Evolutionary conservation across 2,329 filamentous ascomycete genomes (phyloP).

Genomic region (Fusarium sp.): DNA sequence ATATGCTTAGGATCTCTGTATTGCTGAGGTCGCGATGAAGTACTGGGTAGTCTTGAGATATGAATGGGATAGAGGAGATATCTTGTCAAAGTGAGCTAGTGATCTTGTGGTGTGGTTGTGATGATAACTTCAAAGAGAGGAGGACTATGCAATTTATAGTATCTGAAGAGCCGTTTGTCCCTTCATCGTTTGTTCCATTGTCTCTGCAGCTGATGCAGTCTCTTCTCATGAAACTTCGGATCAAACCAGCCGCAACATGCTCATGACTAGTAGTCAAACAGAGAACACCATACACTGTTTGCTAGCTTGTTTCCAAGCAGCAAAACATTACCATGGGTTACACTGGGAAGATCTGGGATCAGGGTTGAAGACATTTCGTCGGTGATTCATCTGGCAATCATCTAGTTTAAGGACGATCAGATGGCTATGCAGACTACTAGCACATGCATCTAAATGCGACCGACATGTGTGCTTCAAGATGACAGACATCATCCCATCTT

Average conservation of each 20-base stretch:
- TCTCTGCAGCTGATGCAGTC: not conserved
- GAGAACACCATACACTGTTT: conserved; percentile 9
- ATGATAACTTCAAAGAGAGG: not conserved
- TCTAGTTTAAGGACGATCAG: not conserved
- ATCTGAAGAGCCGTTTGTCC: not conserved
- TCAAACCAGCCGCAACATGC: not conserved
- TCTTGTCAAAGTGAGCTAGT: not conserved
- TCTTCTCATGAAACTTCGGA: not conserved
- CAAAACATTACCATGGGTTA: not conserved
- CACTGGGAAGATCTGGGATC: conserved; percentile 9
- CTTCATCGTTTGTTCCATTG: not conserved
- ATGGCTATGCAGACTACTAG: not conserved
- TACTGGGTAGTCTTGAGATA: not conserved
- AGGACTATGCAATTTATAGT: conserved; percentile 7
- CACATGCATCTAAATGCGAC: not conserved
- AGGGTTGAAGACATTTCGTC: conserved; percentile 4
- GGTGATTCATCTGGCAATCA: conserved; percentile 4
- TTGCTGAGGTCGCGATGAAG: not conserved
- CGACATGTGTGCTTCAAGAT: not conserved
- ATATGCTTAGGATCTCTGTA: not conserved
- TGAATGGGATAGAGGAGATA: not conserved
- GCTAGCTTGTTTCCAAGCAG: not conserved
- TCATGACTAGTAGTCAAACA: not conserved
- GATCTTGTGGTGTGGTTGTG: not conserved
- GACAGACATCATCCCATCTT: not conserved